phyloP scores from a whole-genome alignment of 2,329 filamentous ascomycete genomes.

The Cryoendolithus antarcticus region DNA sequence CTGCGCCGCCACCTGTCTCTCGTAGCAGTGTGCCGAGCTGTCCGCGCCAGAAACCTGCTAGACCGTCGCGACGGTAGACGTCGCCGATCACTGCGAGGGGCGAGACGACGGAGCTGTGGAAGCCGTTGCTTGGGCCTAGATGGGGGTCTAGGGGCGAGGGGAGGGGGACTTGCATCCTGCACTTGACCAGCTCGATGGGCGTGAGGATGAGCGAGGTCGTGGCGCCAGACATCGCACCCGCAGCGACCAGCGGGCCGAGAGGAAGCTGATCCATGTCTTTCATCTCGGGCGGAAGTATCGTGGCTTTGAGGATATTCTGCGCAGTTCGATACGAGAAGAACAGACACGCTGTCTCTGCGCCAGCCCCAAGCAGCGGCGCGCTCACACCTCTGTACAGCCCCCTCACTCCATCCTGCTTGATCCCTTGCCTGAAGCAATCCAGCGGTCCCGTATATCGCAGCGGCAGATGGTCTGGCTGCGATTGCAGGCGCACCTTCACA shows the following conservation, averaged over 20 bases:
- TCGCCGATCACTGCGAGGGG: conserved; percentile 62
- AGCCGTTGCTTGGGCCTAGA: conserved; percentile 1
- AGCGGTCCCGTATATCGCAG: conserved; percentile 74
- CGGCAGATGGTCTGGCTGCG: conserved; percentile 76
- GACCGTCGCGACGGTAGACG: conserved; percentile 69
- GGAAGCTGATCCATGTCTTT: conserved; percentile 44
- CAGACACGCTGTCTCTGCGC: conserved; percentile 79
- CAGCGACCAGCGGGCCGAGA: conserved; percentile 61
- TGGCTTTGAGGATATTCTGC: conserved; percentile 35
- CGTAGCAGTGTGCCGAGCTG: conserved; percentile 88
- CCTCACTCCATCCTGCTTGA: conserved; percentile 63
- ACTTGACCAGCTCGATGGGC: conserved; percentile 94
- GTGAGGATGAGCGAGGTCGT: conserved; percentile 87
- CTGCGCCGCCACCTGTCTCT: conserved; percentile 82
- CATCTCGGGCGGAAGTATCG: neutral
- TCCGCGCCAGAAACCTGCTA: conserved; percentile 87
- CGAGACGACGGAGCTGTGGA: conserved; percentile 15
- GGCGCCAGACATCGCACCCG: conserved; percentile 75
- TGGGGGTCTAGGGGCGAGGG: conserved; percentile 20
- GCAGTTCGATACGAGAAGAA: conserved; percentile 78
- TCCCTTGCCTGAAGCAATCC: conserved; percentile 84
- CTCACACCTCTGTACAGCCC: conserved; percentile 87
- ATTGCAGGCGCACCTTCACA: conserved; percentile 91
- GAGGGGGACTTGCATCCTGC: conserved; percentile 79
- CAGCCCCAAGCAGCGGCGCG: conserved; percentile 80